Base-by-base conservation (phyloP, 345 rosid species). In the Pistacia vera region DNA sequence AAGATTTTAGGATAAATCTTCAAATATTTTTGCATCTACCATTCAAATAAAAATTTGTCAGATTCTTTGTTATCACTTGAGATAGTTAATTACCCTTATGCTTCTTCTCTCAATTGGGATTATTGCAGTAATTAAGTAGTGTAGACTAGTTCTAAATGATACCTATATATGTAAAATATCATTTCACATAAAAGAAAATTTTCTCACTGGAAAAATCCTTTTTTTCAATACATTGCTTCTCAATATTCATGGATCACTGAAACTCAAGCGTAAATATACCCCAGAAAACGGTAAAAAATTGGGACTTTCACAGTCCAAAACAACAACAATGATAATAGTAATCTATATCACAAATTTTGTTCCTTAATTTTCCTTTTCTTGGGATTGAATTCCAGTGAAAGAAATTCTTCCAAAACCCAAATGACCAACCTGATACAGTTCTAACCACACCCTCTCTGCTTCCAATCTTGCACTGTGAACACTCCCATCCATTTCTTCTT, bases 341-440 rank as follows among this genome's bases (percentile, higher is more conserved):
- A 38, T 17, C n/a, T 2, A 12, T 12, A 11, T 57, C n/a, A 38
- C 68, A 66, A 56, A 35, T 36, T 44, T 46, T 25, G 2, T 52
- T 49, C 70, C 70, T 12, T 48, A 56, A 46, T 33, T 70, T 18
- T 75, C 62, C 54, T 64, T 70, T 17, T 8, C 25, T 12, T 72
- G 57, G 20, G 66, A 72, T 74, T 78, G 77, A 68, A 68, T 72
- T 4, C 87, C 93, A 57, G 88, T 83, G 75, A 89, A 93, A 30
- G 97, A 93, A 72, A 93, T 93, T 82, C 98, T 87, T 38, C 99
- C 98, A 77, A 96, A 93, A 75, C 95, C 93, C 86, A 92, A 79
- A 85, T 93, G 95, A 17, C 93, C 98, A 82, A 88, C 78, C 72
- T 90, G 87, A 81, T 86, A 87, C 78, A 92, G 77, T 86, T 96